A percentile compares a stretch with the other conserved stretches of the same genome.
These are phyloP conservation scores for Nepenthes gracilis DNA, from an alignment of 148 eudicot species.

Conservation along the genomic window DNA sequence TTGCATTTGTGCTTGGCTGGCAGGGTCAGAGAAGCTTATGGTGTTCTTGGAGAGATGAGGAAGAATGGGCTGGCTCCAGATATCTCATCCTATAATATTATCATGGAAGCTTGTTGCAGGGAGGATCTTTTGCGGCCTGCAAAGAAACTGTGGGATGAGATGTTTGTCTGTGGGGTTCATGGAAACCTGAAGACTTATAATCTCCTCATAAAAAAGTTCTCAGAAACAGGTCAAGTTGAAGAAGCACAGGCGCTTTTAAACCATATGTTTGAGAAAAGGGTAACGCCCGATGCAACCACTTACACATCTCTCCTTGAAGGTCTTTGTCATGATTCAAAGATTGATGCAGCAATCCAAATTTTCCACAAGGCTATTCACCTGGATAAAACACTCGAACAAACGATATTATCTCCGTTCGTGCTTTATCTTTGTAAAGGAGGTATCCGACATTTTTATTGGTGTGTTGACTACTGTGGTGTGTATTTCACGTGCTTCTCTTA, in stretches of 20 bases:
- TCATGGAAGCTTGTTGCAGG: constrained; percentile 78
- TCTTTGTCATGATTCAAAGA: constrained; percentile 44
- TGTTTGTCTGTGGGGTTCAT: constrained; percentile 61
- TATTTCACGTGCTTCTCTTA: not conserved
- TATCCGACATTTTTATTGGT: constrained; percentile 7
- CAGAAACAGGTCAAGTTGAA: constrained; percentile 6
- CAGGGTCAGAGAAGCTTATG: constrained; percentile 61
- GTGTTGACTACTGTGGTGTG: not conserved
- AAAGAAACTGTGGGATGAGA: constrained; percentile 90
- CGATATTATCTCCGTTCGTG: constrained; percentile 31
- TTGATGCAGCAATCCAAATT: constrained; percentile 41
- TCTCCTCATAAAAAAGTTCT: constrained; percentile 47
- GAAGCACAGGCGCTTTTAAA: constrained; percentile 8
- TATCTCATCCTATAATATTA: constrained; percentile 52
- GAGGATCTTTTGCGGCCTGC: constrained; percentile 88
- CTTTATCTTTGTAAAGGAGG: constrained; percentile 66
- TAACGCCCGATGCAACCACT: constrained; percentile 8
- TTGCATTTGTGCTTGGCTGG: constrained; percentile 57
- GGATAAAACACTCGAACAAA: constrained; percentile 32
- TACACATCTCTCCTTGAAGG: constrained; percentile 44
- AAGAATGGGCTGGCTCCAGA: constrained; percentile 60
- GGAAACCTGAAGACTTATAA: constrained; percentile 56
- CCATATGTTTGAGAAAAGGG: constrained; percentile 21
- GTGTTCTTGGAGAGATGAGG: constrained; percentile 62
- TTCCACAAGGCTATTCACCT: constrained; percentile 48